Percentiles rank a stretch among this genome's conserved stretches.
Evolutionary conservation across 2,329 filamentous ascomycete genomes (phyloP).

Genomic region (Sphaerulina musiva): DNA sequence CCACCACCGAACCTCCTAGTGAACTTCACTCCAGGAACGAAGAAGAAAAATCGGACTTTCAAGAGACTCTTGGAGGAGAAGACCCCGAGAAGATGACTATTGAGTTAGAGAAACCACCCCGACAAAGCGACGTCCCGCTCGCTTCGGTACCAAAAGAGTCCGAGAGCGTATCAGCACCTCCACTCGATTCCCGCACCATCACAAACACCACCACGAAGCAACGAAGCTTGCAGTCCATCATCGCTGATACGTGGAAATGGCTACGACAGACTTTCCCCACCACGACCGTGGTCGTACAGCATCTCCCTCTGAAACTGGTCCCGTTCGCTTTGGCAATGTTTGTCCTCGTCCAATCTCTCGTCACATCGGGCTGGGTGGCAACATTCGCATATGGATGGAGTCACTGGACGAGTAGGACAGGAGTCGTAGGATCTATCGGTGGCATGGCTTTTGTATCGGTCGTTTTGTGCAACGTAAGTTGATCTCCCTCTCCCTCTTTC

Average conservation of each 20-base stretch:
- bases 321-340: conserved; percentile 72
- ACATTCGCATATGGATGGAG: conserved; percentile 70
- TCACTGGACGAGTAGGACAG: conserved; percentile 63
- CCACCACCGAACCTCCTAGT: conserved; percentile 39
- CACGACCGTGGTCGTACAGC: conserved; percentile 56
- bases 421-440: conserved; percentile 60
- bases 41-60: neutral
- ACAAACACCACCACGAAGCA: conserved; percentile 6
- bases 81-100: neutral
- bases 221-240: conserved; percentile 50
- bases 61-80: neutral
- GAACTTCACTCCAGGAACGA: conserved; percentile 17
- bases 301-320: conserved; percentile 61
- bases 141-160: neutral
- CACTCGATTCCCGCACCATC: neutral
- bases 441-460: conserved; percentile 69
- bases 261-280: conserved; percentile 65
- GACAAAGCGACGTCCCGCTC: neutral
- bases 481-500: no score
- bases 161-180: conserved; percentile 1
- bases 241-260: conserved; percentile 49
- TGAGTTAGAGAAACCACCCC: neutral
- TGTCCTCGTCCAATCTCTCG: conserved; percentile 63
- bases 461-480: conserved; percentile 43
- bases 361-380: conserved; percentile 67